Base-by-base conservation (phyloP, 495 filamentous ascomycete genomes). In the Penicillium pulvis region DNA sequence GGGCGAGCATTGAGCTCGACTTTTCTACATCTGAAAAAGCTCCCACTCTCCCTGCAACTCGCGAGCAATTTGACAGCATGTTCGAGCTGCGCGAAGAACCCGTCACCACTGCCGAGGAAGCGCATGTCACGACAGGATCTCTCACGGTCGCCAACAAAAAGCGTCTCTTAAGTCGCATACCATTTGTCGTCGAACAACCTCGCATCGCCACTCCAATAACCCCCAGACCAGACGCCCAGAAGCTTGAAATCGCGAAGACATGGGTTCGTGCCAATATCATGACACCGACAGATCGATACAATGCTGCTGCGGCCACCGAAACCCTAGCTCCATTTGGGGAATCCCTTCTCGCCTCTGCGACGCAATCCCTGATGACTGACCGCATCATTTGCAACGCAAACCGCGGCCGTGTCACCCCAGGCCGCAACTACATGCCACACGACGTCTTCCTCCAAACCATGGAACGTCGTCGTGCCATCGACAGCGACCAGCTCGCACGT, bases 331-430 rank as follows among this genome's bases (percentile, higher is more conserved):
- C 54, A 3, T 67, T 87, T 41, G 68, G 75, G 49, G 57, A 81
- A 59, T 65, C 63, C 3, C 57, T 87, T 6, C 73, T 91, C 51
- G 64, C 83, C 33, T 71, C 75, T 46, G 85, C 85, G 0, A 71
- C 88, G 10, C 75, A 84, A 55, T 76, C 77, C 7, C 80, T 95
- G 4, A 70, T 85, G 51, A 68, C 71, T 1, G 79, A 84, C 16
- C 86, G 85, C 36, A 76, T 90, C 41, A 77, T 93, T 36, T 77
- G 77, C 41, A 81, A 78, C 54, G 79, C 71, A 12, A 86, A 85
- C 58, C 76, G 77, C 41, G 79, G 80, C 63, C 67, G 81, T 20
- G 57, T 84, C 62, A 67, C 74, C 54, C 81, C 83, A 43, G 75
- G 85, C 60, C 68, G 83, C 23, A 76, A 78, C 26, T 88, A 83